Evolutionary conservation across 1,284 basidiomycete species (phyloP), one percentile per base, ranked within the genome.

Genomic region (Xanthoconium separans): DNA sequence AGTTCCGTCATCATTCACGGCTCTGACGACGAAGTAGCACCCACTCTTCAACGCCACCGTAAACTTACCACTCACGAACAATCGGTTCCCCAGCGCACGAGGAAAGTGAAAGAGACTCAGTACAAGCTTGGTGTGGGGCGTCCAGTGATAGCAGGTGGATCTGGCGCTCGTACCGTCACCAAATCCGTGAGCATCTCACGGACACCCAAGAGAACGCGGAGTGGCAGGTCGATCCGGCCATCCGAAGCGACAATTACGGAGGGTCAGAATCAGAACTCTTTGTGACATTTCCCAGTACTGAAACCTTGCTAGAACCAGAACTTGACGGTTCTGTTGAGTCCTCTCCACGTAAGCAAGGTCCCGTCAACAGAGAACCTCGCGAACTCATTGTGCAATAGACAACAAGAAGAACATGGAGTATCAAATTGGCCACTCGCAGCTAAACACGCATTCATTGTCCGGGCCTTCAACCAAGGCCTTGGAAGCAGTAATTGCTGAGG

Each of bases 51-150:
- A 49, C 40, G 59, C 39, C 53, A 48, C 22, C 51, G 53, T n/a
- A 58, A 55, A 44, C 55, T 58, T 33, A 61, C 65, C 42, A 62
- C 64, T 16, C 61, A 61, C 33, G 63, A 70, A 30, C 61, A 66
- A 57, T 58, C 65, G 20, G 48, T 61, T 41, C 65, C 73, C 5
- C 65, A 73, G n/a, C 70, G 84, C 13, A 80, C 79, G 20, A 77
- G 84, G 55, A 89, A 88, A 63, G 84, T 85, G 5, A 87, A 85
- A 65, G 84, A 87, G 48, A 77, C 81, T 6, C 88, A 89, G 64
- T 80, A 77, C 47, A 76, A 76, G 57, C 74, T 91, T 22, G 89
- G 89, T 49, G 82, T 89, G n/a, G 87, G 89, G 4, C 77, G 84
- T 58, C 89, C 89, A 10, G 73, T 74, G 8, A 73, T 74, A 24